Base-by-base conservation (phyloP, 176 grass and related monocot species). In the Oryza australiensis region DNA sequence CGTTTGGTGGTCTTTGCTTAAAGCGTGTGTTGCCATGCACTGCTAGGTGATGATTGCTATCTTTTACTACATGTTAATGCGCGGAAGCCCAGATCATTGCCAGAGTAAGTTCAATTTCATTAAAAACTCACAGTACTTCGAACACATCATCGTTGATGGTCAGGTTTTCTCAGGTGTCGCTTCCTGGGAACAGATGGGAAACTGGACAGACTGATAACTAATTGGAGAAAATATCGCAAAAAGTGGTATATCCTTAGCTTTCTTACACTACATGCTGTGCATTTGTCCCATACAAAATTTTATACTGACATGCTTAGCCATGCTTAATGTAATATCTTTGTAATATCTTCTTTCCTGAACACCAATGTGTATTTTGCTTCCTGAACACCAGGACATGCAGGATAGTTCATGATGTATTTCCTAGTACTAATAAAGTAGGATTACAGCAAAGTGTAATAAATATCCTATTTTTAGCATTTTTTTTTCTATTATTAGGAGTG, bases 131-230 rank as follows among this genome's bases (percentile, higher is more conserved):
- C 9, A 71, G 5, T 85, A 45, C 45, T 72, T 75, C 41, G 76
- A 85, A 42, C 18, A 18, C 7, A 20, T 27, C 24, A 41, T 70
- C 10, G 4, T 27, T 76, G 43, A 76, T 72, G 32, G 14, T 76
- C 69, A 48, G 15, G 43, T 37, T 83, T 65, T 81, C 18, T 24
- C 72, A 81, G 77, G 77, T 85, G 77, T 67, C 82, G 71, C 64
- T 89, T 89, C 82, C 67, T 89, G 32, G 82, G 82, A 20, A 41
- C 41, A 76, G 65, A 89, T 34, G 65, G 65, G 42, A 85, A 89
- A 76, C 72, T 85, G 74, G 87, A 76, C 16, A 62, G 4, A 32
- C 64, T 89, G 51, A 34, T 81, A 71, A 72, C 57, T 26, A 85
- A 81, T 45, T 89, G 82, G 87, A 89, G 72, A 81, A 89, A 42